A percentile compares a stretch with the other conserved stretches of the same genome.
Conservation (phyloP, 805 yeast genomes). For the Myxozyma melibiosi region DNA sequence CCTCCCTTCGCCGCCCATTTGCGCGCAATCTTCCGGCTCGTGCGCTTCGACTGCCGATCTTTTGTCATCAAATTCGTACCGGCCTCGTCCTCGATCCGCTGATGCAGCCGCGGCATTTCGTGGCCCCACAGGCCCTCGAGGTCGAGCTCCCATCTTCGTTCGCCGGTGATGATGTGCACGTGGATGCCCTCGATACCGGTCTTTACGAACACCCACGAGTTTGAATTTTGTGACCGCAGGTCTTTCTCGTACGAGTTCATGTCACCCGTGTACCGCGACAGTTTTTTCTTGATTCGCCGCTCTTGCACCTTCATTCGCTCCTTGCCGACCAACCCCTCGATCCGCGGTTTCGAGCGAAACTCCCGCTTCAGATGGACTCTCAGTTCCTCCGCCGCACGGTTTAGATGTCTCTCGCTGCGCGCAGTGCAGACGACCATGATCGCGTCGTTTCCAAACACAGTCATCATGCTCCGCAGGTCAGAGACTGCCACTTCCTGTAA, state of each 20-base stretch:
- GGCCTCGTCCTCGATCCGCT: not conserved
- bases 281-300: constrained; percentile 54
- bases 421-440: constrained; percentile 72
- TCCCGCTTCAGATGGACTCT: constrained; percentile 59
- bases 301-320: constrained; percentile 55
- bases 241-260: constrained; percentile 58
- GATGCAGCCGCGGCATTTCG: constrained; percentile 23
- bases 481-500: constrained; percentile 62
- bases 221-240: constrained; percentile 50
- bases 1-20: constrained; percentile 17
- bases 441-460: constrained; percentile 47
- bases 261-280: constrained; percentile 56
- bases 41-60: constrained; percentile 8
- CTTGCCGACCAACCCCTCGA: constrained; percentile 73
- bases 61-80: not conserved
- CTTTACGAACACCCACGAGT: constrained; percentile 84
- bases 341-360: constrained; percentile 49
- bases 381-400: constrained; percentile 66
- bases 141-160: constrained; percentile 66
- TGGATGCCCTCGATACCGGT: constrained; percentile 62
- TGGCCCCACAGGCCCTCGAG: constrained; percentile 66
- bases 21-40: constrained; percentile 8
- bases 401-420: constrained; percentile 72
- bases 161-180: constrained; percentile 72
- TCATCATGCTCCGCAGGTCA: constrained; percentile 56